phyloP scores from a whole-genome alignment of 495 filamentous ascomycete genomes.

The Daldinia grandis region DNA sequence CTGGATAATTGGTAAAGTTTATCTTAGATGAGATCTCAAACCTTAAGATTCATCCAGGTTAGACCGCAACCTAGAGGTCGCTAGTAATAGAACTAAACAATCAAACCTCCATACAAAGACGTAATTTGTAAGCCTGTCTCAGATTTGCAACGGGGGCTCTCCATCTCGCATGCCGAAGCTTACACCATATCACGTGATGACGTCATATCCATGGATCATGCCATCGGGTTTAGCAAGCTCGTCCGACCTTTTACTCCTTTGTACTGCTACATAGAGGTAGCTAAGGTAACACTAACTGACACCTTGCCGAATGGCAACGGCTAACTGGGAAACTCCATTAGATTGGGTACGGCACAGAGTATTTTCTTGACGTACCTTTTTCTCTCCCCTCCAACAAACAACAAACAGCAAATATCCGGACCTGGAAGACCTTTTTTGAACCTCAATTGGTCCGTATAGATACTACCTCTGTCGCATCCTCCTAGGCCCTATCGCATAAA shows the following conservation, averaged over 20 bases:
- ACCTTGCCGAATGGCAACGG: neutral
- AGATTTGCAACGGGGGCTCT: slow-evolving; percentile 3
- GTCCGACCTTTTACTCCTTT: slow-evolving; percentile 10
- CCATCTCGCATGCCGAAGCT: slow-evolving; percentile 21
- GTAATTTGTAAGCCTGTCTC: slow-evolving; percentile 28
- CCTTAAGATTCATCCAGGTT: neutral
- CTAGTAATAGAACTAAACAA: neutral
- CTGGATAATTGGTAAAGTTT: neutral
- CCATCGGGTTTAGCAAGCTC: slow-evolving; percentile 34
- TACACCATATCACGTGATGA: slow-evolving; percentile 41
- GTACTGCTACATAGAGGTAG: neutral
- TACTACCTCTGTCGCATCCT: neutral
- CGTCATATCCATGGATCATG: slow-evolving; percentile 35
- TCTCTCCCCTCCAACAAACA: slow-evolving; percentile 9
- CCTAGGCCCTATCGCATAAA: slow-evolving; percentile 13
- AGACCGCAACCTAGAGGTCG: neutral
- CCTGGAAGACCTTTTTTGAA: slow-evolving; percentile 3
- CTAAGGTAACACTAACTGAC: neutral
- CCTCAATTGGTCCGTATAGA: slow-evolving; percentile 15
- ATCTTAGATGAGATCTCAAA: neutral
- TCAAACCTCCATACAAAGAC: neutral
- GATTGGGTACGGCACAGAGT: neutral
- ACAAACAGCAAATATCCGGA: neutral
- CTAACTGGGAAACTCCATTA: neutral
- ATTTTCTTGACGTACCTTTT: slow-evolving; percentile 1